Percentiles rank a stretch among this genome's conserved stretches.
These are phyloP conservation scores for Gomphus bonarii DNA, from an alignment of 1,284 basidiomycete genomes.

Conservation along the genomic window DNA sequence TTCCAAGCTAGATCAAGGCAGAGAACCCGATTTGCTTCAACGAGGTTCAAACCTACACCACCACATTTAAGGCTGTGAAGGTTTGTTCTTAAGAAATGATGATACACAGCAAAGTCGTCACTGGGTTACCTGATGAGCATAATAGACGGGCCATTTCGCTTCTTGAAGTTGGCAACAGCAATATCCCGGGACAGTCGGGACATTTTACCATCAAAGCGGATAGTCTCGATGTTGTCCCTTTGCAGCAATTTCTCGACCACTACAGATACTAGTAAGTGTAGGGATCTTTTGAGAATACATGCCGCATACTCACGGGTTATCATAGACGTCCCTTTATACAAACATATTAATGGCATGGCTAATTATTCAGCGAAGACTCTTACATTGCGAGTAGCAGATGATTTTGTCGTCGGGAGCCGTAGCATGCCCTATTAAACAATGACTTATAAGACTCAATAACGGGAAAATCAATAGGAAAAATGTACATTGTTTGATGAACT, in stretches of 20 bases:
- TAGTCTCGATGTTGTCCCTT: constrained; percentile 43
- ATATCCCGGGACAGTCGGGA: constrained; percentile 38
- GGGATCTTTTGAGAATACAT: not conserved
- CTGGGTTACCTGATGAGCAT: constrained; percentile 48
- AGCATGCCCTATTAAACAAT: constrained; percentile 15
- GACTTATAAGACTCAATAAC: not conserved
- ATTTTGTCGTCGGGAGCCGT: constrained; percentile 55
- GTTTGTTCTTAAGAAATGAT: not conserved
- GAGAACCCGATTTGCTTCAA: constrained; percentile 55
- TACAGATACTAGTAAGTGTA: constrained; percentile 3
- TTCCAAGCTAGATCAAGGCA: constrained; percentile 69
- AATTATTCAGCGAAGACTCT: constrained; percentile 15
- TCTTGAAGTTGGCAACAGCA: constrained; percentile 40
- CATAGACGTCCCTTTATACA: constrained; percentile 56
- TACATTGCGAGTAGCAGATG: constrained; percentile 62
- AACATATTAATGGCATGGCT: not conserved
- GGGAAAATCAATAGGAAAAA: not conserved
- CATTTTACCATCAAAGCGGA: constrained; percentile 62
- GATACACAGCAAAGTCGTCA: not conserved
- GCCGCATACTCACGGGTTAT: constrained; percentile 30
- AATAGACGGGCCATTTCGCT: constrained; percentile 42
- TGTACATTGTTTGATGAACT: constrained; percentile 39
- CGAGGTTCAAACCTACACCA: constrained; percentile 60
- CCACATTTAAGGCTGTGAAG: constrained; percentile 47
- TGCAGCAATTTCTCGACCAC: constrained; percentile 47